phyloP scores from a whole-genome alignment of 345 rosid genomes.

The Eutrema yunnanense region DNA sequence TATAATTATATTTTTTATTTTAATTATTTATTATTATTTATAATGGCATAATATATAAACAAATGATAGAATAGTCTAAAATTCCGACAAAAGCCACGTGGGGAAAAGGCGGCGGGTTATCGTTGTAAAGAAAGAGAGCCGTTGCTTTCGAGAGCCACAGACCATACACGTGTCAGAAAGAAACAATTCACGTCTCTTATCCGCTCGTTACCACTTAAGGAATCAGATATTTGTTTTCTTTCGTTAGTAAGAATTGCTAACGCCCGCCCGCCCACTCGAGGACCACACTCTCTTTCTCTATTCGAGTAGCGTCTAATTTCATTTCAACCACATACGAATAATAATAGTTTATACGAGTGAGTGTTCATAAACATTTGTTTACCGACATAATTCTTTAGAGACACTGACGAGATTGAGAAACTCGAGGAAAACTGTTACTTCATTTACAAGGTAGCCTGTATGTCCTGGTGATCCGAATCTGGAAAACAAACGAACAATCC shows the following conservation, averaged over 20 bases:
- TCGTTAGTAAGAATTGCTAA: background rate
- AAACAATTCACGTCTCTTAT: constrained; percentile 1
- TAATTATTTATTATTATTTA: too few relatives aligned
- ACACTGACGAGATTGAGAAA: background rate
- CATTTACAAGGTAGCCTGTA: constrained; percentile 42
- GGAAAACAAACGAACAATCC: constrained; percentile 18
- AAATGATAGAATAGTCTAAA: background rate
- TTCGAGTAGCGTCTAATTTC: background rate
- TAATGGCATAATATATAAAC: background rate
- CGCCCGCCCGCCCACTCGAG: background rate
- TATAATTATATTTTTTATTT: too few relatives aligned
- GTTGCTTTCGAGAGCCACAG: background rate
- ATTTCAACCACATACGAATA: constrained; percentile 8
- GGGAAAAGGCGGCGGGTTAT: constrained; percentile 14
- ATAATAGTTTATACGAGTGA: background rate
- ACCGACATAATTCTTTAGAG: constrained; percentile 1
- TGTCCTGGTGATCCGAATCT: constrained; percentile 80
- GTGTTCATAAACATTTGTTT: background rate
- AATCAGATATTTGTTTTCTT: background rate
- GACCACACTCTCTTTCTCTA: background rate
- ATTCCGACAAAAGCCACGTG: constrained; percentile 1
- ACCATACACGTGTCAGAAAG: constrained; percentile 8
- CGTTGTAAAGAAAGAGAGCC: constrained; percentile 5
- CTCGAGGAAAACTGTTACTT: constrained; percentile 14
- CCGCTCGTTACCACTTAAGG: background rate